Percentiles rank a stretch among this genome's conserved stretches.
These are phyloP conservation scores for Aspergillus cavernicola DNA, from an alignment of 495 filamentous ascomycete species.

Conservation along the genomic window DNA sequence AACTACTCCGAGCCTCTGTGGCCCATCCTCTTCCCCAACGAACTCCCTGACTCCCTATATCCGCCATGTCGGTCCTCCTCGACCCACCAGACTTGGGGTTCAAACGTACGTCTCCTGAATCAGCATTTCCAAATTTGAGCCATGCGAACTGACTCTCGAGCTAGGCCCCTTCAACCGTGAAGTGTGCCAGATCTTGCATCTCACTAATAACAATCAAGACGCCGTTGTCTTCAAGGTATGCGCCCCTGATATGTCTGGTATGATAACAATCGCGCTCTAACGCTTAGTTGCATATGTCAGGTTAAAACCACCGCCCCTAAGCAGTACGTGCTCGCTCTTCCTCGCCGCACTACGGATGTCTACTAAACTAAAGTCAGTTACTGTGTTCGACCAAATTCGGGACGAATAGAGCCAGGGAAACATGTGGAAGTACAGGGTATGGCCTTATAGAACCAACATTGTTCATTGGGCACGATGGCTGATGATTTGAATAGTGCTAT, in stretches of 20 bases:
- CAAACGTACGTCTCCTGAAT: slow-evolving; percentile 61
- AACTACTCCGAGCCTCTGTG: slow-evolving; percentile 15
- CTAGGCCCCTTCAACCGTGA: slow-evolving; percentile 90
- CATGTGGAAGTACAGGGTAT: slow-evolving; percentile 90
- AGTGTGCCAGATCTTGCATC: slow-evolving; percentile 76
- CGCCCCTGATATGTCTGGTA: background rate
- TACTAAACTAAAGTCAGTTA: slow-evolving; percentile 60
- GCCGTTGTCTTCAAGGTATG: slow-evolving; percentile 94
- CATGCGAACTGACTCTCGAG: slow-evolving; percentile 2
- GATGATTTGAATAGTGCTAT: slow-evolving; percentile 59
- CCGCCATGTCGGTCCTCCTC: slow-evolving; percentile 88
- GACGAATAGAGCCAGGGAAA: slow-evolving; percentile 83
- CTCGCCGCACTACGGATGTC: slow-evolving; percentile 10
- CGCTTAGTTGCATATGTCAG: slow-evolving; percentile 39
- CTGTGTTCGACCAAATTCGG: slow-evolving; percentile 96
- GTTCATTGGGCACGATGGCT: background rate
- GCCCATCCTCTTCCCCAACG: slow-evolving; percentile 3
- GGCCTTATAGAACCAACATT: slow-evolving; percentile 20
- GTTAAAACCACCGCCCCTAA: slow-evolving; percentile 99
- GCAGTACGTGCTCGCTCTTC: slow-evolving; percentile 62
- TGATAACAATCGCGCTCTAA: slow-evolving; percentile 20
- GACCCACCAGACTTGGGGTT: slow-evolving; percentile 90
- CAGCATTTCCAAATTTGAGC: background rate
- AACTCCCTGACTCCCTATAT: slow-evolving; percentile 7
- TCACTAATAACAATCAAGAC: slow-evolving; percentile 73